Percentiles rank a stretch among this genome's conserved stretches.
Evolutionary conservation across 768 basidiomycete species (phyloP).

Genomic region (Suillus ampliporus): DNA sequence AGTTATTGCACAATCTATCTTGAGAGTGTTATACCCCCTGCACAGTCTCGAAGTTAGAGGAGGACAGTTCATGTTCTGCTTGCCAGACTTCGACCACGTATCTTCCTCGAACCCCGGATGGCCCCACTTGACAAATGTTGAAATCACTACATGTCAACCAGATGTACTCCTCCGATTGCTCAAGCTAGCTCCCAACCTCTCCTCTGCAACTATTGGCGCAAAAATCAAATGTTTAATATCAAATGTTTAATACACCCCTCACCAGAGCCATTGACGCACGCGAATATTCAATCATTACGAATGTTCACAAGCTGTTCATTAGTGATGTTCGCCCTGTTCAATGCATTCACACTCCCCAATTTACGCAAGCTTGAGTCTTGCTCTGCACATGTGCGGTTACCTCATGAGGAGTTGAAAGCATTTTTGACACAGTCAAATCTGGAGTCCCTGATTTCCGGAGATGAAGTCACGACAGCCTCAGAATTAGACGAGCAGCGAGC

Average conservation of each 20-base stretch:
- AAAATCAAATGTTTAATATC: background rate
- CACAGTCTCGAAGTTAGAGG: no score
- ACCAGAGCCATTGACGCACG: background rate
- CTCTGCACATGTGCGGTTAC: background rate
- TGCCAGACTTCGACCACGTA: no score
- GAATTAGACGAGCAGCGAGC: background rate
- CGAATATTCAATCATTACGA: background rate
- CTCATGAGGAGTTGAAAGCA: background rate
- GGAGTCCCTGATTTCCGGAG: background rate
- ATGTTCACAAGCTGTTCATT: no score
- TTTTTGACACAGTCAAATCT: background rate
- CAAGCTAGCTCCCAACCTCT: background rate
- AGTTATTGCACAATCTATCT: no score
- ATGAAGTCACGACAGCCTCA: background rate
- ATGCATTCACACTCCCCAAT: background rate
- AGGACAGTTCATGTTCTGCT: no score
- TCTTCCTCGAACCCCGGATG: no score
- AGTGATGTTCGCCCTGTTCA: background rate
- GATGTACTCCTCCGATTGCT: no score
- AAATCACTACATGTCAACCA: no score
- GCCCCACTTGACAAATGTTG: no score
- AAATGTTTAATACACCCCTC: no score
- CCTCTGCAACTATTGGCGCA: background rate
- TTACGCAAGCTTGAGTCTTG: background rate
- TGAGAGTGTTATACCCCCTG: no score